These are phyloP conservation scores for Umbilicaria muhlenbergii DNA, from an alignment of 495 filamentous ascomycete genomes.

Conservation along the genomic window DNA sequence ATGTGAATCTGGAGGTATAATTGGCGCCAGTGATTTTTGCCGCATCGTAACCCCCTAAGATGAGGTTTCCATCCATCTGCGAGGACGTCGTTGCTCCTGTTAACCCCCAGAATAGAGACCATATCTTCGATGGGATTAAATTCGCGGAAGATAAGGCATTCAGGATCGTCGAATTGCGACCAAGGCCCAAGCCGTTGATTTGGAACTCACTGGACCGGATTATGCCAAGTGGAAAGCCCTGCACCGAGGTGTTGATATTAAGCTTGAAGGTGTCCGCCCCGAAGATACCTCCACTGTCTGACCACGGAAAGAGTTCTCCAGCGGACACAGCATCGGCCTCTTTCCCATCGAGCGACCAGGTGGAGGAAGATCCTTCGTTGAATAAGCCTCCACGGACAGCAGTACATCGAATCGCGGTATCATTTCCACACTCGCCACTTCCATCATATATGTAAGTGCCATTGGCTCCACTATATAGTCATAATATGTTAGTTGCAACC, in stretches of 20 bases:
- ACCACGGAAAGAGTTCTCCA: neutral
- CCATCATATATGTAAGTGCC: constrained; percentile 5
- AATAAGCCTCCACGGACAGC: constrained; percentile 6
- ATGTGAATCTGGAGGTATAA: constrained; percentile 11
- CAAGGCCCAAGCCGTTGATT: constrained; percentile 14
- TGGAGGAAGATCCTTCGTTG: constrained; percentile 4
- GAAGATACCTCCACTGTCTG: neutral
- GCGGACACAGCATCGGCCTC: neutral
- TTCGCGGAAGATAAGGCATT: constrained; percentile 16
- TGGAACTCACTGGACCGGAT: neutral
- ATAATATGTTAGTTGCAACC: neutral
- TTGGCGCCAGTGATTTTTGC: constrained; percentile 23
- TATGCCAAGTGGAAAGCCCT: constrained; percentile 12
- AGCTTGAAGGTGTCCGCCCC: constrained; percentile 5
- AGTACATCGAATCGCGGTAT: constrained; percentile 1
- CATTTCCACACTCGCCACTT: neutral
- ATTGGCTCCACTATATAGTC: neutral
- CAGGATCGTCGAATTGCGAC: constrained; percentile 26
- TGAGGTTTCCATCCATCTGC: constrained; percentile 22
- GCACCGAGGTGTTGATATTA: constrained; percentile 5
- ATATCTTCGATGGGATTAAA: constrained; percentile 23
- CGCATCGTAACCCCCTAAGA: constrained; percentile 29
- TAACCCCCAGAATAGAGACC: constrained; percentile 27
- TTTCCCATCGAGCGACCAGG: neutral
- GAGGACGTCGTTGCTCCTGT: constrained; percentile 14